Evolutionary conservation across 2,329 filamentous ascomycete genomes (phyloP).

Genomic region (Colletotrichum somersetense): DNA sequence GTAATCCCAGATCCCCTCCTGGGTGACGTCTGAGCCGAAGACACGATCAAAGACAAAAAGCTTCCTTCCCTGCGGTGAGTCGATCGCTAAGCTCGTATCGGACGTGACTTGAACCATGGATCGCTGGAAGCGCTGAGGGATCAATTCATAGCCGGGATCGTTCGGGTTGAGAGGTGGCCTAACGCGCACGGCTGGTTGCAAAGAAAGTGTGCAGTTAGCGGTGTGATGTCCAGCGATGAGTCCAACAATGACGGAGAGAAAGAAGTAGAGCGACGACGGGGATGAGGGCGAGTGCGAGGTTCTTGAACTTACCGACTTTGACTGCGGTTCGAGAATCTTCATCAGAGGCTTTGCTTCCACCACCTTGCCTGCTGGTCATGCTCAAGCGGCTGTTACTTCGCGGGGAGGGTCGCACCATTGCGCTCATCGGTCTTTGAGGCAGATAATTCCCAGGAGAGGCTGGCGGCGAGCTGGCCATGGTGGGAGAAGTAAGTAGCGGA

Average conservation of each 20-base stretch:
- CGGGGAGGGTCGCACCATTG: constrained; percentile 78
- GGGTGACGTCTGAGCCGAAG: constrained; percentile 84
- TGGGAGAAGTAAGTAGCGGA: constrained; percentile 44
- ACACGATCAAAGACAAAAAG: constrained; percentile 97
- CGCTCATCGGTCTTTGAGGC: constrained; percentile 81
- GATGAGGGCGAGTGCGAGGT: constrained; percentile 2
- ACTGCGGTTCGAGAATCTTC: constrained; percentile 92
- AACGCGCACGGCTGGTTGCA: constrained; percentile 83
- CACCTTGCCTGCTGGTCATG: constrained; percentile 80
- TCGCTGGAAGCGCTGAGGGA: constrained; percentile 94
- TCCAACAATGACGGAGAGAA: constrained; percentile 17
- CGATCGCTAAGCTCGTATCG: constrained; percentile 86
- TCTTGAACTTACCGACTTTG: constrained; percentile 85
- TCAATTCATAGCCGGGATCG: constrained; percentile 94
- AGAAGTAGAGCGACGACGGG: background rate
- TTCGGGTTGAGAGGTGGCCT: constrained; percentile 85
- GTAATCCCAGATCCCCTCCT: constrained; percentile 96
- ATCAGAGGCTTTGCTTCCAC: constrained; percentile 86
- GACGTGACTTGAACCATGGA: constrained; percentile 93
- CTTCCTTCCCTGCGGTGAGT: constrained; percentile 92
- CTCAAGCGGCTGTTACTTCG: constrained; percentile 89
- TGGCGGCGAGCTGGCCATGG: constrained; percentile 79
- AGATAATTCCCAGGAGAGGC: constrained; percentile 67
- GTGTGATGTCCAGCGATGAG: constrained; percentile 12
- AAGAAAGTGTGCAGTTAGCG: constrained; percentile 34